phyloP scores from a whole-genome alignment of 2,329 filamentous ascomycete species.

The Penicillium sp. region DNA sequence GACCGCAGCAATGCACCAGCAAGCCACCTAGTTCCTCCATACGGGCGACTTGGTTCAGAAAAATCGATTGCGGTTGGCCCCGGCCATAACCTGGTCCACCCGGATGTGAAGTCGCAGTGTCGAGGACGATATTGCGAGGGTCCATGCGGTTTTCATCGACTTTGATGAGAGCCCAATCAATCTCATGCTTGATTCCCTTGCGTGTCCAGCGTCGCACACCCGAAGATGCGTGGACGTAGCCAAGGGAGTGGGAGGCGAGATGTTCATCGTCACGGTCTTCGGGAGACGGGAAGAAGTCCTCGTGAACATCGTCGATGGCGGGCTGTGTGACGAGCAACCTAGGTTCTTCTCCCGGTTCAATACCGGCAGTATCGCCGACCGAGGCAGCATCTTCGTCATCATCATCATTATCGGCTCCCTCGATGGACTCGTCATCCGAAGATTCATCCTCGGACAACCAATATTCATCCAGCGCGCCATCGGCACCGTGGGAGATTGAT shows the following conservation, averaged over 20 bases:
- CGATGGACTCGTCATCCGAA: conserved; percentile 56
- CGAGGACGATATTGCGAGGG: conserved; percentile 66
- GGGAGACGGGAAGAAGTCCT: conserved; percentile 78
- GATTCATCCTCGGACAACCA: conserved; percentile 49
- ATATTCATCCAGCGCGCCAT: conserved; percentile 44
- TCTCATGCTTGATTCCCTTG: conserved; percentile 77
- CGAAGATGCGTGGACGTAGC: conserved; percentile 84
- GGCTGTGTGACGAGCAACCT: conserved; percentile 87
- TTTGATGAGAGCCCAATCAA: conserved; percentile 92
- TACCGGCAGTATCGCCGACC: conserved; percentile 74
- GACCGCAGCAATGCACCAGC: conserved; percentile 82
- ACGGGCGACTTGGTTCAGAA: conserved; percentile 60
- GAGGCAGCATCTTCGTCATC: conserved; percentile 58
- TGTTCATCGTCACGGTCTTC: conserved; percentile 79
- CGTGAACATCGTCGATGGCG: conserved; percentile 81
- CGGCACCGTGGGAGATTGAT: conserved; percentile 39
- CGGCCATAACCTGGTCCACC: conserved; percentile 51
- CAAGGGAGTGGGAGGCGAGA: conserved; percentile 75
- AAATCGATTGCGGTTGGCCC: conserved; percentile 40
- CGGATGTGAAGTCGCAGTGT: conserved; percentile 21
- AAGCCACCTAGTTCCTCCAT: conserved; percentile 65
- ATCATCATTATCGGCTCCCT: conserved; percentile 51
- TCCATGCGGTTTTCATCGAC: conserved; percentile 73
- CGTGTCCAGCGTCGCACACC: conserved; percentile 76
- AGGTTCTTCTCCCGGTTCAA: conserved; percentile 72